phyloP scores from a whole-genome alignment of 139 green algal species.

The Marvania coccoides region DNA sequence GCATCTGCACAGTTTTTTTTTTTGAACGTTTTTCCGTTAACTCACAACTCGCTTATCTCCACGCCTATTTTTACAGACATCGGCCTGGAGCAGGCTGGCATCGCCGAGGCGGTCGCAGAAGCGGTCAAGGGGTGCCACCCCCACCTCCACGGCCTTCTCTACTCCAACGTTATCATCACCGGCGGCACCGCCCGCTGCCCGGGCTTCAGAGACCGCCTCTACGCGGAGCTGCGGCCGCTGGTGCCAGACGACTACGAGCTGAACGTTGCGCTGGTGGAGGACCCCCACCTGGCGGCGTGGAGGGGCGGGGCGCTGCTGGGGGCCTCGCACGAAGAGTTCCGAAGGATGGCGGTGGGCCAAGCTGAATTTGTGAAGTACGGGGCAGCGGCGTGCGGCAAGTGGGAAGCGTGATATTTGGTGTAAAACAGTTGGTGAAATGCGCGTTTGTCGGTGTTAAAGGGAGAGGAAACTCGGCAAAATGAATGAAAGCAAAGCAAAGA shows the following conservation, averaged over 20 bases:
- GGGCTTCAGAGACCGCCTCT: constrained; percentile 49
- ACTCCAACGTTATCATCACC: constrained; percentile 65
- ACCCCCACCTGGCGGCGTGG: constrained; percentile 48
- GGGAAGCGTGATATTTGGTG: neutral
- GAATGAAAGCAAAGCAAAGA: no score
- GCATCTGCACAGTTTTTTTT: neutral
- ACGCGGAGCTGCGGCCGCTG: constrained; percentile 54
- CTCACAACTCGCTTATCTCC: neutral
- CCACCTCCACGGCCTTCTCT: constrained; percentile 66
- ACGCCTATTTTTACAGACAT: constrained; percentile 32
- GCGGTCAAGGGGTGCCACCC: constrained; percentile 39
- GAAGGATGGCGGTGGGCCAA: constrained; percentile 29
- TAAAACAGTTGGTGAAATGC: neutral
- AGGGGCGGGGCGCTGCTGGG: constrained; percentile 48
- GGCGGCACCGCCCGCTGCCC: constrained; percentile 43
- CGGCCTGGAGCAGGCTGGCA: constrained; percentile 39
- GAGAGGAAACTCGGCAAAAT: no score
- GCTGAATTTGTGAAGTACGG: constrained; percentile 52
- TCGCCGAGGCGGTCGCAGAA: constrained; percentile 45
- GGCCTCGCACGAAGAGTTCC: constrained; percentile 22
- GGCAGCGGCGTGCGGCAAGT: neutral
- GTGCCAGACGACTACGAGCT: constrained; percentile 57
- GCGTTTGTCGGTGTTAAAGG: no score
- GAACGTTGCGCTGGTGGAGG: constrained; percentile 21
- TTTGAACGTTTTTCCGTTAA: neutral